Conservation (phyloP, 2,329 filamentous ascomycete genomes). For the Hymenoscyphus scutula region DNA sequence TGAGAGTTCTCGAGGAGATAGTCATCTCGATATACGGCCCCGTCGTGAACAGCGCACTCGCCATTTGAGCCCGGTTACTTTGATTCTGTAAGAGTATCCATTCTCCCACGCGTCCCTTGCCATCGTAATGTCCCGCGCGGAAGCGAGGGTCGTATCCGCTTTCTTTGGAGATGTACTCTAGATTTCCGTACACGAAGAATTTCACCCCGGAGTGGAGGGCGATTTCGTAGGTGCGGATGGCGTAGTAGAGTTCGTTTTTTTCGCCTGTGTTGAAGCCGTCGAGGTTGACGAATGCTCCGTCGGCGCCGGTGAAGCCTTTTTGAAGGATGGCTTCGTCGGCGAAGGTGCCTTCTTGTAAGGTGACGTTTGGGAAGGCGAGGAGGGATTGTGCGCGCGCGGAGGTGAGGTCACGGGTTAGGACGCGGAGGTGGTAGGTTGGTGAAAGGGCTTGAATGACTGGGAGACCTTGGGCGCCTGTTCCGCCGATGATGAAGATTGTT, state of each 20-base stretch:
- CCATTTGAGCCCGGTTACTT: conserved; percentile 37
- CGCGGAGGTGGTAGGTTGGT: conserved; percentile 43
- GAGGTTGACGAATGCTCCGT: conserved; percentile 53
- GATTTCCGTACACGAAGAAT: conserved; percentile 47
- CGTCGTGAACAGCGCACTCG: conserved; percentile 41
- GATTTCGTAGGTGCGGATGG: conserved; percentile 43
- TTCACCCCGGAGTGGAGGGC: conserved; percentile 44
- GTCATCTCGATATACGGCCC: conserved; percentile 49
- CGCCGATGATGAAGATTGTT: conserved; percentile 45
- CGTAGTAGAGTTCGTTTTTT: conserved; percentile 51
- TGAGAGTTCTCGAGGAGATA: conserved; percentile 38
- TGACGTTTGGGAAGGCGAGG: conserved; percentile 44
- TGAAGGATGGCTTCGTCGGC: conserved; percentile 46
- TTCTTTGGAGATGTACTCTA: conserved; percentile 50
- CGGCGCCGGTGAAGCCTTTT: conserved; percentile 43
- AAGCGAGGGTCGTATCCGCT: conserved; percentile 45
- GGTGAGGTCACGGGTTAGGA: conserved; percentile 47
- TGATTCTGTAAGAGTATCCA: conserved; percentile 45
- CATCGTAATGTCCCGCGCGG: conserved; percentile 48
- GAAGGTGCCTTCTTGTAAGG: conserved; percentile 47
- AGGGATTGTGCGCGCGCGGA: conserved; percentile 44
- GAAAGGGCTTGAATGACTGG: conserved; percentile 46
- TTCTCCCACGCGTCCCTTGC: conserved; percentile 45
- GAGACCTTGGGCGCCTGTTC: conserved; percentile 51
- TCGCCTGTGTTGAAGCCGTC: conserved; percentile 54